Percentiles rank a stretch among this genome's conserved stretches.
Conservation (phyloP, 139 green algal species). For the Tetraselmis chui region DNA sequence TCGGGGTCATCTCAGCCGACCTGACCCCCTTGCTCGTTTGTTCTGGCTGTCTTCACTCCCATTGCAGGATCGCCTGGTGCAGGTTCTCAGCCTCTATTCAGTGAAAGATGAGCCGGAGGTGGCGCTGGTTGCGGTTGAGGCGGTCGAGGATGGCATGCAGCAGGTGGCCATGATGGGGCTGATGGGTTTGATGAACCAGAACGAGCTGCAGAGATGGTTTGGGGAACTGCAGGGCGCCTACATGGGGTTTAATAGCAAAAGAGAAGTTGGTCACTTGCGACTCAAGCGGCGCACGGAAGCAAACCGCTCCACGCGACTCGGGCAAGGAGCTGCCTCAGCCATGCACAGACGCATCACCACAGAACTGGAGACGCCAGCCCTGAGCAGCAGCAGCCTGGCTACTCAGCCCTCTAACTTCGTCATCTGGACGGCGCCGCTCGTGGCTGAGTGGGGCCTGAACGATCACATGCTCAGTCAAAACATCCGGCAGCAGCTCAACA, state of each 20-base stretch:
- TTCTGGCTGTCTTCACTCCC: too few relatives aligned
- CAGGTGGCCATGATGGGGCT: neutral
- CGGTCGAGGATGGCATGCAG: neutral
- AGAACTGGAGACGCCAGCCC: neutral
- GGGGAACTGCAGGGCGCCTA: too few relatives aligned
- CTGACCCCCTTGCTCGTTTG: too few relatives aligned
- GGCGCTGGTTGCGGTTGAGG: neutral
- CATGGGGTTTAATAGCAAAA: too few relatives aligned
- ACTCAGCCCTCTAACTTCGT: too few relatives aligned
- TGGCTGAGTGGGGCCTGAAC: neutral
- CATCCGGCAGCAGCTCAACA: neutral
- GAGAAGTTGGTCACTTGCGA: too few relatives aligned
- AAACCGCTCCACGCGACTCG: too few relatives aligned
- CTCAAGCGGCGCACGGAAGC: too few relatives aligned
- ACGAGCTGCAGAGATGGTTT: neutral
- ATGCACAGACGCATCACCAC: too few relatives aligned
- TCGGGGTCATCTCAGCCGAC: too few relatives aligned
- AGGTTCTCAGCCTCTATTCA: neutral
- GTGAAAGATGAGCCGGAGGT: too few relatives aligned
- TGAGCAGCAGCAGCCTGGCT: neutral
- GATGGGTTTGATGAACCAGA: neutral
- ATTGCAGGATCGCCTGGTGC: neutral
- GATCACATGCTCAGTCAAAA: neutral
- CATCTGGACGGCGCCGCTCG: neutral
- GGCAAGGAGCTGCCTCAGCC: too few relatives aligned